Evolutionary conservation across 2,329 filamentous ascomycete species (phyloP).

Genomic region (Botryotinia narcissicola): DNA sequence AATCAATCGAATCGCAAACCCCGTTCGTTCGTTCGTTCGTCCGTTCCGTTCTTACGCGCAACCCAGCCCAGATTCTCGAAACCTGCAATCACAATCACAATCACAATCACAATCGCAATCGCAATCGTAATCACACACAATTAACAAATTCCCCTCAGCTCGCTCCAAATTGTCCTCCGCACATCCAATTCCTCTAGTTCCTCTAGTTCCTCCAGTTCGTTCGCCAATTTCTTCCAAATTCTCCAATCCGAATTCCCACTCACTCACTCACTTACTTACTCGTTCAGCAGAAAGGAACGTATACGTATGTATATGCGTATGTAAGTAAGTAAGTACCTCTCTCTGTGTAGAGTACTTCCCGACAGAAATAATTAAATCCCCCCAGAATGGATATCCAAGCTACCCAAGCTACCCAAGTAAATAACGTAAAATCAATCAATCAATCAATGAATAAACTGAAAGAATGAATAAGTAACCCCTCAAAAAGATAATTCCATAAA

Average conservation of each 20-base stretch:
- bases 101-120: neutral
- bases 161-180: neutral
- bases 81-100: neutral
- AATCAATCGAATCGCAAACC: neutral
- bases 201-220: too few species aligned
- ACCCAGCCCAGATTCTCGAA: neutral
- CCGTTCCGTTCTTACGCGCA: neutral
- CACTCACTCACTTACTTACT: neutral
- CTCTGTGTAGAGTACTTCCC: too few species aligned
- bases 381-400: too few species aligned
- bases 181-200: neutral
- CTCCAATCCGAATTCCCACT: too few species aligned
- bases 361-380: too few species aligned
- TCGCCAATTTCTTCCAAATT: neutral
- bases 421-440: too few species aligned
- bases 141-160: neutral
- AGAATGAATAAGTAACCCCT: too few species aligned
- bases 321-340: too few species aligned
- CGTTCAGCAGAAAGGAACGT: neutral
- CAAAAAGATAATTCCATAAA: too few species aligned
- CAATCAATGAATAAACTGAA: too few species aligned
- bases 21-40: neutral
- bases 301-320: too few species aligned
- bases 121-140: neutral
- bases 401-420: too few species aligned